A percentile compares a stretch with the other conserved stretches of the same genome.
Evolutionary conservation across 169 alveolate genomes (phyloP).

Genomic region (Pseudocohnilembus persalinus): DNA sequence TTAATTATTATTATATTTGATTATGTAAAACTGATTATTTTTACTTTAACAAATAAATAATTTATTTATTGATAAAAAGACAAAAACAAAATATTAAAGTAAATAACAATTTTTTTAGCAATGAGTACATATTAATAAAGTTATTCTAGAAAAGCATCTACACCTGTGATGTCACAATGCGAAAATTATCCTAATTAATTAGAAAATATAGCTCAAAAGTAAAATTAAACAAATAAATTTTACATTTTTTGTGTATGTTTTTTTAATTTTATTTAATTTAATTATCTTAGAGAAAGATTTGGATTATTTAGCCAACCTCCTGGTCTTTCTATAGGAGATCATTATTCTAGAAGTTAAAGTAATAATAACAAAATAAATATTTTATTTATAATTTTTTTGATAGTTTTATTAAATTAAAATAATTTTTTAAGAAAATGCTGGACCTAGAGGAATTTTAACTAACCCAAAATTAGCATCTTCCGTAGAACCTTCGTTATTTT

Average conservation of each 20-base stretch:
- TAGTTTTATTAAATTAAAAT: not conserved
- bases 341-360: not conserved
- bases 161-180: no score
- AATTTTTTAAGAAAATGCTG: not conserved
- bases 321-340: not conserved
- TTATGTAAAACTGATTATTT: no score
- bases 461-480: slow-evolving; percentile 8
- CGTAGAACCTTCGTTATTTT: slow-evolving; percentile 24
- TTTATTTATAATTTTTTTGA: not conserved
- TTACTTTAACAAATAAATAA: no score
- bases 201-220: not conserved
- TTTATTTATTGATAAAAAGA: no score
- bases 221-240: no score
- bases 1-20: no score
- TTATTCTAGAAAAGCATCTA: no score
- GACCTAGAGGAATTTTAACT: slow-evolving; percentile 6
- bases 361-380: not conserved
- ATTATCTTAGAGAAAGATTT: not conserved
- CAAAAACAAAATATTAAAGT: no score
- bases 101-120: no score
- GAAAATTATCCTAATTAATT: not conserved
- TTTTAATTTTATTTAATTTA: not conserved
- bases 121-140: no score
- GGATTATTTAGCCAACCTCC: slow-evolving; percentile 4
- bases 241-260: not conserved